These are phyloP conservation scores for Rhodotorula paludigena DNA, from an alignment of 768 basidiomycete species.

Conservation along the genomic window DNA sequence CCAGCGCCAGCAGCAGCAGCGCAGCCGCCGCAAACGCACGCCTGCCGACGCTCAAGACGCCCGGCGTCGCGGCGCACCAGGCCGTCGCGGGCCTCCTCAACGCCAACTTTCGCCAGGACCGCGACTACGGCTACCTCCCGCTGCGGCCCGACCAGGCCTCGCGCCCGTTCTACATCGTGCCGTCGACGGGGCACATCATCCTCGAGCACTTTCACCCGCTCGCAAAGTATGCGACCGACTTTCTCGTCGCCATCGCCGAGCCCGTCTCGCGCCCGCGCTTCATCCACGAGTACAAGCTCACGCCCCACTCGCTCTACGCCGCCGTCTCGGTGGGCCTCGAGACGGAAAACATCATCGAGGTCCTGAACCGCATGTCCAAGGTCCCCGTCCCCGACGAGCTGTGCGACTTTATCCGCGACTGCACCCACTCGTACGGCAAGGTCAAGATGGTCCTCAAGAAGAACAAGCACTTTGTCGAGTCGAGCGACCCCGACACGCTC, in stretches of 20 bases:
- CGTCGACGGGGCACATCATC: conserved; percentile 73
- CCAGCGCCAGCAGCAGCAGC: too few relatives aligned
- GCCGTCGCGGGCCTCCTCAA: conserved; percentile 2
- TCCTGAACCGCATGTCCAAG: conserved; percentile 53
- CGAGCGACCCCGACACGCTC: conserved; percentile 86
- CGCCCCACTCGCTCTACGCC: conserved; percentile 94
- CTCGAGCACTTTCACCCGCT: conserved; percentile 97
- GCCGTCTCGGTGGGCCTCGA: conserved; percentile 97
- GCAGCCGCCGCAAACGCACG: too few relatives aligned
- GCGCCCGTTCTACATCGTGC: conserved; percentile 93
- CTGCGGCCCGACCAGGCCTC: conserved; percentile 86
- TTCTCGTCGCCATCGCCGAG: conserved; percentile 94
- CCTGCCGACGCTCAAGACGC: conserved; percentile 3
- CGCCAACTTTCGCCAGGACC: conserved; percentile 24
- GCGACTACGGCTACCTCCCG: conserved; percentile 76
- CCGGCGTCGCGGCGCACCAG: conserved; percentile 12
- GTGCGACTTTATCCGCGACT: conserved; percentile 77
- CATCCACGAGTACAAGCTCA: conserved; percentile 98
- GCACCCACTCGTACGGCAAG: conserved; percentile 94
- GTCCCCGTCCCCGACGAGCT: conserved; percentile 85
- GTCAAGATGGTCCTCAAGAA: conserved; percentile 96
- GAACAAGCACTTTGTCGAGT: conserved; percentile 96
- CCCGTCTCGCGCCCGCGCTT: conserved; percentile 98
- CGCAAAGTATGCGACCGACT: conserved; percentile 96
- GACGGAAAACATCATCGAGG: conserved; percentile 97